phyloP scores from a whole-genome alignment of 2,329 filamentous ascomycete species.

The Phyllosticta citriasiana region DNA sequence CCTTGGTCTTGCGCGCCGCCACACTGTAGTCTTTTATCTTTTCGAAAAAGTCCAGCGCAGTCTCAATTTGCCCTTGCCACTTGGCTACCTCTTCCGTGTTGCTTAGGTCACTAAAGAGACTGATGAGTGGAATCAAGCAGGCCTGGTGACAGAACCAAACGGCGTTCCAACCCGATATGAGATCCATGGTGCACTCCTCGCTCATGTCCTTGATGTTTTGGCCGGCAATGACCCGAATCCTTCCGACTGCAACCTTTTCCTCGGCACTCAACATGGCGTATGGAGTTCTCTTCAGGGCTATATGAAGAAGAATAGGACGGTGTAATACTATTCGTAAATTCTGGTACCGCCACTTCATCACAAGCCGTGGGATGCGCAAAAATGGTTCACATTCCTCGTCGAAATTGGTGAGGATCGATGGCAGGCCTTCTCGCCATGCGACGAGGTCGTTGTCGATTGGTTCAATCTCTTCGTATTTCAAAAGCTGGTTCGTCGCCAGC shows the following conservation, averaged over 20 bases:
- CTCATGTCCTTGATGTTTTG: constrained; percentile 65
- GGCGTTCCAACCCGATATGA: constrained; percentile 72
- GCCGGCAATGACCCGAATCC: constrained; percentile 59
- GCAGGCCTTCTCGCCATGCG: constrained; percentile 62
- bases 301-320: constrained; percentile 58
- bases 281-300: constrained; percentile 45
- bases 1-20: constrained; percentile 33
- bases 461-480: constrained; percentile 56
- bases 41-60: constrained; percentile 33
- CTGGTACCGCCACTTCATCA: constrained; percentile 77
- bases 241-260: constrained; percentile 57
- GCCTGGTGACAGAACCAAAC: constrained; percentile 77
- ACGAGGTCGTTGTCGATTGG: constrained; percentile 58
- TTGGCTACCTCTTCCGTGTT: constrained; percentile 29
- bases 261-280: constrained; percentile 46
- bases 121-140: constrained; percentile 67
- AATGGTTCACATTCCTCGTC: constrained; percentile 58
- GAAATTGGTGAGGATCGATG: constrained; percentile 35
- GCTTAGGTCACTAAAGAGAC: constrained; percentile 56
- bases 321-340: constrained; percentile 69
- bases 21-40: constrained; percentile 35
- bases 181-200: constrained; percentile 58
- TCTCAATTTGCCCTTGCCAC: constrained; percentile 33
- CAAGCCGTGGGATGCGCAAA: constrained; percentile 57
- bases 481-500: constrained; percentile 57